Evolutionary conservation across 208 protist genomes (phyloP).

Genomic region (Porcisia deanei): DNA sequence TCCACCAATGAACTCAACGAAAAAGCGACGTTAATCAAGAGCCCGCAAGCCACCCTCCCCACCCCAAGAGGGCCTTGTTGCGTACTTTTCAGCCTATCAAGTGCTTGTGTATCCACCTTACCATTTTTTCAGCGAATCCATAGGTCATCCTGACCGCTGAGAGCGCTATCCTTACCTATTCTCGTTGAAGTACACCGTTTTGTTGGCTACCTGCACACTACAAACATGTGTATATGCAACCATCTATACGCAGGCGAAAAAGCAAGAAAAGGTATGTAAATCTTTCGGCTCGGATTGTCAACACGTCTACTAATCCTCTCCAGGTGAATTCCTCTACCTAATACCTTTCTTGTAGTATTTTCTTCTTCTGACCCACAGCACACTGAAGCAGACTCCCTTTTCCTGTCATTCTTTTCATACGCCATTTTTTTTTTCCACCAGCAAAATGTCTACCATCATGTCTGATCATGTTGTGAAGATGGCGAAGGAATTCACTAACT

Average conservation of each 20-base stretch:
- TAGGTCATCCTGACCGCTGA: not conserved
- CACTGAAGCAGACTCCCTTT: not conserved
- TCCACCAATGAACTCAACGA: too few relatives aligned
- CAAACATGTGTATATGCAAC: too few relatives aligned
- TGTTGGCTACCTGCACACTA: not conserved
- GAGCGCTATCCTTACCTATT: not conserved
- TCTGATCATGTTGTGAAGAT: slow-evolving; percentile 30
- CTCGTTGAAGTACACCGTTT: too few relatives aligned
- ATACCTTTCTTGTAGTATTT: not conserved
- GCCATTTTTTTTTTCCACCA: not conserved
- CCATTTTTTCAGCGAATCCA: not conserved
- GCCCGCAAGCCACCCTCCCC: too few relatives aligned
- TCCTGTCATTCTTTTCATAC: not conserved
- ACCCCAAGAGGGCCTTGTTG: too few relatives aligned
- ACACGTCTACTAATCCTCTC: too few relatives aligned
- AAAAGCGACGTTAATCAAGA: too few relatives aligned
- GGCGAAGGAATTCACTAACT: slow-evolving; percentile 66
- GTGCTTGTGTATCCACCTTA: too few relatives aligned
- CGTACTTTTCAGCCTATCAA: too few relatives aligned
- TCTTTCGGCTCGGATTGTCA: not conserved
- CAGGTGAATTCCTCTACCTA: too few relatives aligned
- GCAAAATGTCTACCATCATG: slow-evolving; percentile 23
- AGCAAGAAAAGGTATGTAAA: not conserved
- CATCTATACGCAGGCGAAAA: not conserved
- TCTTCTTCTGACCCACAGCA: not conserved